Base-by-base conservation (phyloP, 129 eudicot species). In the Smallanthus sonchifolius region DNA sequence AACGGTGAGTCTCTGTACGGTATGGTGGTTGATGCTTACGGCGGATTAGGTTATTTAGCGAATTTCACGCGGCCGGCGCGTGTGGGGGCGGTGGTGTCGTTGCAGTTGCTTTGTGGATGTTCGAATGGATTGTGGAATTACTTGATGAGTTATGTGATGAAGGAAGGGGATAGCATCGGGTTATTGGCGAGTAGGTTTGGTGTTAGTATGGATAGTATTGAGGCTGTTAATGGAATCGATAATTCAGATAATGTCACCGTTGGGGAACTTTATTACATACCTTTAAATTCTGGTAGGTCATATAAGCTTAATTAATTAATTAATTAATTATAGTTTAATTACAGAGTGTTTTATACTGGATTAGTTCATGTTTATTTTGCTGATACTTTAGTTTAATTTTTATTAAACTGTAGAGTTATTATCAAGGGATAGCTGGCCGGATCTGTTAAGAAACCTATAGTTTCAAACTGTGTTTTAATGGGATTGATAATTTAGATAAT, bases 171-270 rank as follows among this genome's bases (percentile, higher is more conserved):
- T 83, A 87, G 85, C 77, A 74, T 93, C 3, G 95, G 74, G 71
- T 75, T 90, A 74, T 77, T 93, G 74, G 90, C 96, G 7, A 93
- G 98, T 56, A 81, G 95, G 67, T 93, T 93, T 84, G 98, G 98
- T 67, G 95, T 93, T 71, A 93, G 98, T 69, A 93, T 93, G 98
- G 98, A 88, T 80, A 90, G 91, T 83, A 93, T 93, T 82, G 96
- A 86, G 79, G 56, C 39, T 42, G 91, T 81, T 55, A 93, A 93
- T 84, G 92, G 92, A 57, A 88, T 93, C 52, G n/a, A 32, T 39
- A 66, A 88, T 86, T 91, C 98, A n/a, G 88, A 83, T 77, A 90
- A 93, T 81, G 73, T 93, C 65, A 87, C 95, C 40, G 83, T 83
- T 75, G 96, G 98, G 20, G 77, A 66, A 19, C 82, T 93, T 28